Base-by-base conservation (phyloP, 2,329 filamentous ascomycete genomes). In the Phialophora tarda region DNA sequence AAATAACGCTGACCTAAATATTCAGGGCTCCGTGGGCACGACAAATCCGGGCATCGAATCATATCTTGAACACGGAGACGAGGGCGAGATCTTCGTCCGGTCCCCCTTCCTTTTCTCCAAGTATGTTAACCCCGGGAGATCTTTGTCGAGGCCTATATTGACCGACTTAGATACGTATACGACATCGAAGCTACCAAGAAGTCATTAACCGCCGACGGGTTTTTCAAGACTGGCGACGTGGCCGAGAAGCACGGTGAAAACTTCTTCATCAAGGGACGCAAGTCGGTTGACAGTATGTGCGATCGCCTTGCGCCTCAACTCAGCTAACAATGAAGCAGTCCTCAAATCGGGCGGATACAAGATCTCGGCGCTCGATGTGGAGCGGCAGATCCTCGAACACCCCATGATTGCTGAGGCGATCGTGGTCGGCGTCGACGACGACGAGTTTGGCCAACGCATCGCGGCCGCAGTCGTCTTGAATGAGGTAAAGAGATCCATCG, bases 371-470 rank as follows among this genome's bases (percentile, higher is more conserved):
- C 72, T 83, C 1, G 82, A 83, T 38, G 80, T 83, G 55, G 82
- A 83, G 71, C 75, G 81, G 7, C 80, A 84, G 69, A 75, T 82
- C 34, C 73, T 83, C 12, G 75, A 75, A 1, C 71, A 83, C 54
- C 76, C 76, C 1, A 81, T 82, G 59, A 74, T 83, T 34, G 73
- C 77, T 11, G 82, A 84, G 73, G 80, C 77, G 10, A 81, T 82
- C 77, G 79, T 83, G 1, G 80, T 83, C 0, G 81, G 82, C 3
- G 79, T 83, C 7, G 72, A 76, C 2, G 81, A 83, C 63, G 78
- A 82, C 11, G 81, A 83, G 63, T 83, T 78, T 66, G 81, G 81
- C 3, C 80, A 84, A 71, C 74, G 80, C 6, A 80, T 84, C 2
- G 82, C 78, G 7, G 80, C 81, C 5, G 75, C 78, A 3, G 62